Conservation (phyloP, 768 basidiomycete genomes). For the Kwoniella pini region DNA sequence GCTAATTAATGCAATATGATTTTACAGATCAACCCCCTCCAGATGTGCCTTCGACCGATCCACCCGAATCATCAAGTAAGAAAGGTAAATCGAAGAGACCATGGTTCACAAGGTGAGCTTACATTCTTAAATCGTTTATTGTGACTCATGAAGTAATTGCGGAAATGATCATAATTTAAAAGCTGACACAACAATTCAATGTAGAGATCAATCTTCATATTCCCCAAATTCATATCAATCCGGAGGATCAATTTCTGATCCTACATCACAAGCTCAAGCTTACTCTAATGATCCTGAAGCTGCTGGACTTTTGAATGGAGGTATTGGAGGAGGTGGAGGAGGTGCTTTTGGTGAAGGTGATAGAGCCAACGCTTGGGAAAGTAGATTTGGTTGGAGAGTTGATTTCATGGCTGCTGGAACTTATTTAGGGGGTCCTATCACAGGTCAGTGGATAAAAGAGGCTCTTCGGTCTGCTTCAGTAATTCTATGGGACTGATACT, state of each 20-base stretch:
- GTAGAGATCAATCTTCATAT: slow-evolving; percentile 47
- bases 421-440: slow-evolving; percentile 70
- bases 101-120: slow-evolving; percentile 62
- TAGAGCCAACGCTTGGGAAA: slow-evolving; percentile 68
- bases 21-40: slow-evolving; percentile 52
- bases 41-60: slow-evolving; percentile 48
- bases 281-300: slow-evolving; percentile 56
- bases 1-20: too few species aligned
- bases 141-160: too few species aligned
- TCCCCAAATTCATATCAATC: slow-evolving; percentile 66
- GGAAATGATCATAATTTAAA: too few species aligned
- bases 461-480: too few species aligned
- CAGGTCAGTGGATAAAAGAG: slow-evolving; percentile 56
- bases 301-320: slow-evolving; percentile 54
- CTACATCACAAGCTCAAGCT: slow-evolving; percentile 41
- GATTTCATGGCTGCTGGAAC: slow-evolving; percentile 67
- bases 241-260: slow-evolving; percentile 60
- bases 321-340: slow-evolving; percentile 50
- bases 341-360: slow-evolving; percentile 55
- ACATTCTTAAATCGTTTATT: too few species aligned
- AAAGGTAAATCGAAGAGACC: slow-evolving; percentile 56
- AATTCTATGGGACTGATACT: too few species aligned
- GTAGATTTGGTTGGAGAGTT: slow-evolving; percentile 66
- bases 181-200: too few species aligned
- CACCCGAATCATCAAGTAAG: slow-evolving; percentile 42